Evolutionary conservation across 2,329 filamentous ascomycete genomes (phyloP).

Genomic region (Talaromyces sp.): DNA sequence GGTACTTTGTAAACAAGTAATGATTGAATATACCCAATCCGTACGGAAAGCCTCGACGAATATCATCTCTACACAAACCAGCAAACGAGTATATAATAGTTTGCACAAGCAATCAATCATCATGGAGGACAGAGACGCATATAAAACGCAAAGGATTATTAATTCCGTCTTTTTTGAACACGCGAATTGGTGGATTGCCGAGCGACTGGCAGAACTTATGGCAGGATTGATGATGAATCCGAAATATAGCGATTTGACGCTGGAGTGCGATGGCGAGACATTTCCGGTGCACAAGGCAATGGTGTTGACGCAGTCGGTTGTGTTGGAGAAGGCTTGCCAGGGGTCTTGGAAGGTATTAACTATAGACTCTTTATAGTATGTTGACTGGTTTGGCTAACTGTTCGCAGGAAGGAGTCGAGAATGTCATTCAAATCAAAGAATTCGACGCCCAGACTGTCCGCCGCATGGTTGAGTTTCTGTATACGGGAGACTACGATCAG

Average conservation of each 20-base stretch:
- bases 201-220: neutral
- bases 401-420: conserved; percentile 15
- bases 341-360: conserved; percentile 5
- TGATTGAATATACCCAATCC: neutral
- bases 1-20: neutral
- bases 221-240: neutral
- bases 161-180: neutral
- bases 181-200: neutral
- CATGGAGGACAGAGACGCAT: neutral
- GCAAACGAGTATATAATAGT: neutral
- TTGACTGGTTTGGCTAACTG: neutral
- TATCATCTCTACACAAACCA: neutral
- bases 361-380: neutral
- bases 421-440: conserved; percentile 10
- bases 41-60: neutral
- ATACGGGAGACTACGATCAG: neutral
- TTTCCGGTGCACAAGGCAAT: conserved; percentile 13
- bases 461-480: conserved; percentile 12
- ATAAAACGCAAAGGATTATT: neutral
- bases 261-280: conserved; percentile 10
- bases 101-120: neutral
- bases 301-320: conserved; percentile 11
- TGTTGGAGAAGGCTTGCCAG: conserved; percentile 12
- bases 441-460: conserved; percentile 11
- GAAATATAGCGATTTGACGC: conserved; percentile 13